Percentiles rank a stretch among this genome's conserved stretches.
These are phyloP conservation scores for Nitzschia putrida DNA, from an alignment of 108 stramenopile species.

Conservation along the genomic window DNA sequence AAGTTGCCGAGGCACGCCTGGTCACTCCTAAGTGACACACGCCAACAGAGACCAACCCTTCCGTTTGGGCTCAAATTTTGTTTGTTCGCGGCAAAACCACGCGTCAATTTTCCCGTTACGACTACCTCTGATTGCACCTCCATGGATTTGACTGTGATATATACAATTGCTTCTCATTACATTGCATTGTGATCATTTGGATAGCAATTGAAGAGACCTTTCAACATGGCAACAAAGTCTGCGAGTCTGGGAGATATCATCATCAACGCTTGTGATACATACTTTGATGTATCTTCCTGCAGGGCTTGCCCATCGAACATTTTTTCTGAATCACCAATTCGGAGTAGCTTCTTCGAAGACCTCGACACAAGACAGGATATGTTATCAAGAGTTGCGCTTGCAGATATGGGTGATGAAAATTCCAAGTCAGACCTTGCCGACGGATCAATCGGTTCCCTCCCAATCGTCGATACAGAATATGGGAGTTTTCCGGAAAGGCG, in stretches of 20 bases:
- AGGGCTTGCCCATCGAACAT: neutral
- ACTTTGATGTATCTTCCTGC: conserved; percentile 11
- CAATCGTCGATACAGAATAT: too few relatives aligned
- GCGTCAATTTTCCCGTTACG: too few relatives aligned
- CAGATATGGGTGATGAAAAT: neutral
- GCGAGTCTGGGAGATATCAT: conserved; percentile 2
- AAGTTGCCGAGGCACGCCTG: neutral
- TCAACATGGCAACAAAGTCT: neutral
- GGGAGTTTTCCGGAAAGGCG: too few relatives aligned
- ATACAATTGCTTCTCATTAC: too few relatives aligned
- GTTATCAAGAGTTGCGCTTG: neutral
- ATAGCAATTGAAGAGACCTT: too few relatives aligned
- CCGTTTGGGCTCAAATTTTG: conserved; percentile 1
- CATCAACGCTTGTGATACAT: conserved; percentile 9
- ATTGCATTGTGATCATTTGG: too few relatives aligned
- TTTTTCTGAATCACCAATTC: neutral
- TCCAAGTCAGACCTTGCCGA: neutral
- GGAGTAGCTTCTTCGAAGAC: neutral
- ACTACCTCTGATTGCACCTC: too few relatives aligned
- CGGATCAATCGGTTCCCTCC: too few relatives aligned
- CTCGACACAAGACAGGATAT: conserved; percentile 12
- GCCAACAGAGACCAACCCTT: neutral
- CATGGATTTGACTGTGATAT: too few relatives aligned
- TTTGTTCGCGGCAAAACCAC: neutral
- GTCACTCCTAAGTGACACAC: neutral